Conservation (phyloP, 2,329 filamentous ascomycete genomes). For the Metarhizium humberi region DNA sequence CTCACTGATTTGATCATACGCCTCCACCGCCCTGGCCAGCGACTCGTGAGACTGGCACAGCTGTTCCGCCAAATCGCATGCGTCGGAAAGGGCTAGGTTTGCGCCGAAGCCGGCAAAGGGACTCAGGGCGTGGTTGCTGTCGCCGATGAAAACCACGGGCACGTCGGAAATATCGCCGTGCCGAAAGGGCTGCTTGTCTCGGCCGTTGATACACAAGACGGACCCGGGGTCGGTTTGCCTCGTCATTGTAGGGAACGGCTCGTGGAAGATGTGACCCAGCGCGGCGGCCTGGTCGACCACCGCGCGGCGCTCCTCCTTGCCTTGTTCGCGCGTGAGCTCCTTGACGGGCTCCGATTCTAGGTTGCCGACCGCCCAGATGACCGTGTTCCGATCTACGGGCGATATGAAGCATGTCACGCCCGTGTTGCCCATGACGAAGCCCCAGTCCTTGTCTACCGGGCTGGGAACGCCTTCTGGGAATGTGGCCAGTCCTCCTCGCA, state of each 20-base stretch:
- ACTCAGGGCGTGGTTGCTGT: conserved; percentile 39
- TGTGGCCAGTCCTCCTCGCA: conserved; percentile 26
- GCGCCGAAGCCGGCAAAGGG: conserved; percentile 40
- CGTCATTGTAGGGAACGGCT: conserved; percentile 31
- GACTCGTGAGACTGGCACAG: conserved; percentile 18
- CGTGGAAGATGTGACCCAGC: conserved; percentile 24
- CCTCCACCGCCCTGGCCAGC: conserved; percentile 16
- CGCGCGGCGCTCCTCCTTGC: conserved; percentile 13
- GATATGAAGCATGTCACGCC: conserved; percentile 35
- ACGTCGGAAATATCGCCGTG: conserved; percentile 19
- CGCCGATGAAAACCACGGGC: conserved; percentile 36
- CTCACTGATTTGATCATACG: no score
- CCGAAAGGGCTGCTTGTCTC: conserved; percentile 34
- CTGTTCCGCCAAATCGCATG: conserved; percentile 33
- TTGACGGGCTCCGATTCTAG: conserved; percentile 14
- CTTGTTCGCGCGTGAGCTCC: conserved; percentile 6
- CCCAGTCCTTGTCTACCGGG: no score
- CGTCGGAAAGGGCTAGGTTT: conserved; percentile 37
- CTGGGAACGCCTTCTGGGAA: conserved; percentile 24
- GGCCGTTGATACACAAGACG: conserved; percentile 28
- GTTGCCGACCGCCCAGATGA: conserved; percentile 34
- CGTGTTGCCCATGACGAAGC: conserved; percentile 3
- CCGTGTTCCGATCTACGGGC: conserved; percentile 28
- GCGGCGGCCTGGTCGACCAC: conserved; percentile 22
- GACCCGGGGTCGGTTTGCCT: conserved; percentile 27